phyloP scores from a whole-genome alignment of 73 alveolate species.

The Tetrahymena malaccensis region DNA sequence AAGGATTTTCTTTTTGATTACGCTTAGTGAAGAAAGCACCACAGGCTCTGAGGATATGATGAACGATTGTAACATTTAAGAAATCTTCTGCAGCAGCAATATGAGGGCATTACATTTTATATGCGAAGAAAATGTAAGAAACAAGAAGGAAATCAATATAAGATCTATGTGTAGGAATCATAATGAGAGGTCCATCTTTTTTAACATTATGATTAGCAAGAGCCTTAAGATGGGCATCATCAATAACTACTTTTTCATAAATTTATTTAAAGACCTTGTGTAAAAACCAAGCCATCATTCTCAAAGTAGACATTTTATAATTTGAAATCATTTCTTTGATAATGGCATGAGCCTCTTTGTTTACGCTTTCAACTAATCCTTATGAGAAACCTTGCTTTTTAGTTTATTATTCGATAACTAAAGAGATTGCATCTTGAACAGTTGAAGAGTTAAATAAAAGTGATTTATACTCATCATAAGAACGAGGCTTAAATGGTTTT shows the following conservation, averaged over 20 bases:
- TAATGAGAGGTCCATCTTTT: conserved; percentile 54
- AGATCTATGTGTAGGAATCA: conserved; percentile 88
- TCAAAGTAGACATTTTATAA: conserved; percentile 38
- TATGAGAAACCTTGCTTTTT: conserved; percentile 32
- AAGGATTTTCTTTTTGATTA: conserved; percentile 56
- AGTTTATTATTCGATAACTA: conserved; percentile 36
- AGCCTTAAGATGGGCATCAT: conserved; percentile 39
- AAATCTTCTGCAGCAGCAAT: conserved; percentile 91
- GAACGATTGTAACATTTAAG: conserved; percentile 59
- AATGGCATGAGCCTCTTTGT: conserved; percentile 46
- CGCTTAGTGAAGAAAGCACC: conserved; percentile 89
- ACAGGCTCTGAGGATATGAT: conserved; percentile 57
- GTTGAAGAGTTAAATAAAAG: conserved; percentile 37
- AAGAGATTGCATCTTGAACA: conserved; percentile 55
- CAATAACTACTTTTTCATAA: conserved; percentile 69
- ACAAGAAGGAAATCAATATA: conserved; percentile 78
- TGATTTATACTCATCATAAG: conserved; percentile 31
- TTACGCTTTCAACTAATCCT: conserved; percentile 14
- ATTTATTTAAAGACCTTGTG: conserved; percentile 59
- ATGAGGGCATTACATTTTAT: conserved; percentile 73
- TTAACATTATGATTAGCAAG: conserved; percentile 39
- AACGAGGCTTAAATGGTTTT: conserved; percentile 29
- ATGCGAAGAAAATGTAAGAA: conserved; percentile 67
- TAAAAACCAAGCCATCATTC: conserved; percentile 53
- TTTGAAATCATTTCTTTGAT: conserved; percentile 56